phyloP scores from a whole-genome alignment of 345 rosid genomes.

The Rhizophora mangle region DNA sequence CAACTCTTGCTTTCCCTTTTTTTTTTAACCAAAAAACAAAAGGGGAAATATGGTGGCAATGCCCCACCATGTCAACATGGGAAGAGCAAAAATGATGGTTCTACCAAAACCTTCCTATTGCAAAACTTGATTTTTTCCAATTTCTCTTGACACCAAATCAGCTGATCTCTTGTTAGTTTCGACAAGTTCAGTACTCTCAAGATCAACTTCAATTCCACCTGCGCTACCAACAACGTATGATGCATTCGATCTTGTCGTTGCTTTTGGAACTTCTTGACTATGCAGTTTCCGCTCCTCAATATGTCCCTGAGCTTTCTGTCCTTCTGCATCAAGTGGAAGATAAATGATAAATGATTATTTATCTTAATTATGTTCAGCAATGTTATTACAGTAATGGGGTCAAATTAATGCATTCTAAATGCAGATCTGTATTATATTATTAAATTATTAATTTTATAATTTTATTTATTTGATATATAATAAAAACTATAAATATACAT shows the following conservation, averaged over 20 bases:
- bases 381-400: no score
- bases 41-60: neutral
- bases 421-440: neutral
- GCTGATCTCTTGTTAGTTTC: constrained; percentile 16
- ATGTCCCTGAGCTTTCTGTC: constrained; percentile 24
- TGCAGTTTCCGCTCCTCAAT: constrained; percentile 21
- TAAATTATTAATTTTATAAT: no score
- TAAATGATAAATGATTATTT: neutral
- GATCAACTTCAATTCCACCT: constrained; percentile 24
- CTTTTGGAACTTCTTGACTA: constrained; percentile 24
- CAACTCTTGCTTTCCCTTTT: no score
- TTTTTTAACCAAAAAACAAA: no score
- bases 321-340: constrained; percentile 10
- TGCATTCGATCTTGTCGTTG: constrained; percentile 5
- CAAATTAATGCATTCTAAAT: neutral
- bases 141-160: constrained; percentile 32
- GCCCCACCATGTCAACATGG: constrained; percentile 12
- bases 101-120: constrained; percentile 18
- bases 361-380: no score
- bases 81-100: constrained; percentile 25
- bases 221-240: constrained; percentile 13
- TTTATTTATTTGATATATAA: no score
- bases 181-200: constrained; percentile 20
- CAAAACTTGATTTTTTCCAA: constrained; percentile 14
- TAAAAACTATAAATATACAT: no score